phyloP scores from a whole-genome alignment of 768 basidiomycete species.

The Boletus rubroflammeus region DNA sequence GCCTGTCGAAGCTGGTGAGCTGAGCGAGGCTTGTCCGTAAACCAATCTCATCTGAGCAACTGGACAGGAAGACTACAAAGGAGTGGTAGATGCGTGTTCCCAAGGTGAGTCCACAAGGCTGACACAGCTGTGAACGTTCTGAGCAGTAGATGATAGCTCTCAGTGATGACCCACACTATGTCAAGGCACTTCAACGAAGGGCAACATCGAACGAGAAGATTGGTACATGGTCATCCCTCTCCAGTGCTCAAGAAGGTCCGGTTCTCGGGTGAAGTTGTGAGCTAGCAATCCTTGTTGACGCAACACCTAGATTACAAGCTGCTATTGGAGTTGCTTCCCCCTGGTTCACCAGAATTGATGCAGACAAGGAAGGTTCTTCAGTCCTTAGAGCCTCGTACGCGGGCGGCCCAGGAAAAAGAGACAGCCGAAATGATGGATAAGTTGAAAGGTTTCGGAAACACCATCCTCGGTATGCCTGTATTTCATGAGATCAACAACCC shows the following conservation, averaged over 20 bases:
- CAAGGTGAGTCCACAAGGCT: conserved; percentile 45
- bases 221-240: conserved; percentile 78
- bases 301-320: conserved; percentile 64
- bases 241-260: conserved; percentile 80
- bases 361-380: conserved; percentile 49
- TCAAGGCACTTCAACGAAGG: conserved; percentile 88
- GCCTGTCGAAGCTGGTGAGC: conserved; percentile 73
- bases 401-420: conserved; percentile 78
- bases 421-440: conserved; percentile 91
- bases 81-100: conserved; percentile 76
- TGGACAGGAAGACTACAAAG: conserved; percentile 68
- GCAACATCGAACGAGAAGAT: conserved; percentile 81
- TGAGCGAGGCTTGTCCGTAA: not conserved
- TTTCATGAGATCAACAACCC: not conserved
- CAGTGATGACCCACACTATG: conserved; percentile 77
- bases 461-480: conserved; percentile 62
- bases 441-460: conserved; percentile 90
- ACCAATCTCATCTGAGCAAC: conserved; percentile 1
- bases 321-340: conserved; percentile 62
- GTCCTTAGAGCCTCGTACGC: conserved; percentile 61
- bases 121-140: not conserved
- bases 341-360: conserved; percentile 46
- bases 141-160: conserved; percentile 53
- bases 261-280: not conserved
- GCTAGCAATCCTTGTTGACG: not conserved